phyloP scores from a whole-genome alignment of 257 asterid genomes.

The Solanum paucissectum region DNA sequence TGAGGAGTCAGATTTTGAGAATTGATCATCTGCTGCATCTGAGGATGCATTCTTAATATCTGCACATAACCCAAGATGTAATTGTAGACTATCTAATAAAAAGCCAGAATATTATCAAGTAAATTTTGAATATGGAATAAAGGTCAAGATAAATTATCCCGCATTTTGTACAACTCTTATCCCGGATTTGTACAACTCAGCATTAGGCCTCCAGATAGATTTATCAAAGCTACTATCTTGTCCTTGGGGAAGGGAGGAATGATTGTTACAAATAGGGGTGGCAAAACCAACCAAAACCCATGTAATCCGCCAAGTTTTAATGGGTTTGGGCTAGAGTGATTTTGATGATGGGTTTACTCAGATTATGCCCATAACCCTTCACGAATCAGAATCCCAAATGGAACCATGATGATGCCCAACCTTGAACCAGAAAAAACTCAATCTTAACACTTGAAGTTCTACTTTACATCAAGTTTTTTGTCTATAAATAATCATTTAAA shows the following conservation, averaged over 20 bases:
- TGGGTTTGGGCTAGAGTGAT: not conserved
- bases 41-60: constrained; percentile 68
- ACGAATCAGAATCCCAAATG: not conserved
- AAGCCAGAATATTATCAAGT: not conserved
- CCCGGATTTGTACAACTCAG: not conserved
- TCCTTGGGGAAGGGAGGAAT: not conserved
- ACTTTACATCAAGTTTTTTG: not conserved
- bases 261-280: not conserved
- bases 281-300: not conserved
- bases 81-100: not conserved
- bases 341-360: not conserved
- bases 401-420: not conserved
- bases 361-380: not conserved
- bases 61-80: constrained; percentile 12
- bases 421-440: not conserved
- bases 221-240: not conserved
- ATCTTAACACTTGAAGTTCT: not conserved
- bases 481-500: not conserved
- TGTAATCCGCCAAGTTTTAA: not conserved
- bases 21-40: constrained; percentile 30
- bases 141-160: not conserved
- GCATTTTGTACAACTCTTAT: not conserved
- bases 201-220: not conserved
- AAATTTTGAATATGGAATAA: not conserved
- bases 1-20: not conserved